A percentile compares a stretch with the other conserved stretches of the same genome.
These are phyloP conservation scores for Phytophthora kernoviae DNA, from an alignment of 352 stramenopile genomes.

Conservation along the genomic window DNA sequence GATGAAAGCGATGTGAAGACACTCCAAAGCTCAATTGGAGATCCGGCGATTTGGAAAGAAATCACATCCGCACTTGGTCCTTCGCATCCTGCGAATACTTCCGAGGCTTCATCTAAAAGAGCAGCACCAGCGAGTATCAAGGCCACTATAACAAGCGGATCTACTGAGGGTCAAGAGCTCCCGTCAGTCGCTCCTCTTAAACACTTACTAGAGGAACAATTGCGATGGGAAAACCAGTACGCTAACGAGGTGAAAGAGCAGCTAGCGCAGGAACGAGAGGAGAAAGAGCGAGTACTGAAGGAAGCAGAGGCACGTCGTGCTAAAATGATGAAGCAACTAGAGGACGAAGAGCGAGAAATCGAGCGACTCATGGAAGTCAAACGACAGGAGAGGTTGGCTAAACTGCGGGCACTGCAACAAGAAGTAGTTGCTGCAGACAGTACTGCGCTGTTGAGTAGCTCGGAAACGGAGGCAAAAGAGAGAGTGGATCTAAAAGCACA, in stretches of 20 bases:
- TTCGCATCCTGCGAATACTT: background rate
- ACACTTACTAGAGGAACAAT: conserved; percentile 63
- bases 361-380: conserved; percentile 70
- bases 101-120: background rate
- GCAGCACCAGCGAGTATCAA: conserved; percentile 1
- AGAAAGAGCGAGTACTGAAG: conserved; percentile 53
- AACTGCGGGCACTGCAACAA: conserved; percentile 52
- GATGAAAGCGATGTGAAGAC: conserved; percentile 53
- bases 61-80: conserved; percentile 46
- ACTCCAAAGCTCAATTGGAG: conserved; percentile 65
- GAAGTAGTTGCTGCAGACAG: conserved; percentile 21
- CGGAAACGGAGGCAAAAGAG: background rate
- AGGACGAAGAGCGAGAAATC: conserved; percentile 76
- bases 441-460: background rate
- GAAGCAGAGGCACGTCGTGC: conserved; percentile 55
- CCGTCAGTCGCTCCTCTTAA: conserved; percentile 24
- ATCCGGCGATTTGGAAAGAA: conserved; percentile 80
- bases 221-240: conserved; percentile 67
- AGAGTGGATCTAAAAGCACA: background rate
- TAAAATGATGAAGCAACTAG: conserved; percentile 68
- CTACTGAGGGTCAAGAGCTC: background rate
- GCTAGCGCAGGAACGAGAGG: conserved; percentile 47
- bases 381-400: conserved; percentile 59
- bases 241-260: conserved; percentile 51
- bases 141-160: background rate